These are phyloP conservation scores for Candida nemodendra DNA, from an alignment of 805 yeast genomes.

Conservation along the genomic window DNA sequence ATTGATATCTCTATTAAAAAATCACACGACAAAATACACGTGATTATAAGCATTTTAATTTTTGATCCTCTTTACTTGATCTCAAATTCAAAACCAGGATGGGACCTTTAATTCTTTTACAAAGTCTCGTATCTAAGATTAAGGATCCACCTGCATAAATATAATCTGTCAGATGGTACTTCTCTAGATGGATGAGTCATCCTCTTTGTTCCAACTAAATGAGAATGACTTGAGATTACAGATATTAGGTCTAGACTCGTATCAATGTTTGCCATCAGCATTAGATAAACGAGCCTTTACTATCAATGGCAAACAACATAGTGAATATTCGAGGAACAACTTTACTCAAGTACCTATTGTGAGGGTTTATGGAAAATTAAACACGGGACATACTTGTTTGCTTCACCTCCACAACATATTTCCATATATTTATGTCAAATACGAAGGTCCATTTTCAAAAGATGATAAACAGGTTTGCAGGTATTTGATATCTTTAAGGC, in stretches of 20 bases:
- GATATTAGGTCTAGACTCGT: slow-evolving; percentile 63
- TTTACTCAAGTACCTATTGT: slow-evolving; percentile 66
- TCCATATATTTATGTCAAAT: slow-evolving; percentile 76
- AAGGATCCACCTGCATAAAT: too few species aligned
- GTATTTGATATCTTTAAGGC: slow-evolving; percentile 40
- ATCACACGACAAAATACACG: too few species aligned
- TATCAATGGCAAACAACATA: slow-evolving; percentile 20
- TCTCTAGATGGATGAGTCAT: slow-evolving; percentile 8
- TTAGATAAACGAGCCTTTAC: slow-evolving; percentile 47
- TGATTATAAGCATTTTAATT: too few species aligned
- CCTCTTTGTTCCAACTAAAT: slow-evolving; percentile 8
- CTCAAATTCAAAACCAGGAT: background rate
- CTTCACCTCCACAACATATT: slow-evolving; percentile 81
- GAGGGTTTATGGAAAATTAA: slow-evolving; percentile 70
- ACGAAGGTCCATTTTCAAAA: slow-evolving; percentile 39
- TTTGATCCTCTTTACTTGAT: background rate
- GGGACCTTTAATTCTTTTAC: background rate
- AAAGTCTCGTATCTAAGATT: too few species aligned
- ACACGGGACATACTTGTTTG: slow-evolving; percentile 55
- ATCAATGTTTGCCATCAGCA: slow-evolving; percentile 52
- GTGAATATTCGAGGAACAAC: slow-evolving; percentile 5
- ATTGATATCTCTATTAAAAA: too few species aligned
- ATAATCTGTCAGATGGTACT: too few species aligned
- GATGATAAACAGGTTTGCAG: slow-evolving; percentile 25
- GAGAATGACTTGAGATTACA: slow-evolving; percentile 44